Conservation (phyloP, 768 basidiomycete species). For the Rhodotorula babjevae region DNA sequence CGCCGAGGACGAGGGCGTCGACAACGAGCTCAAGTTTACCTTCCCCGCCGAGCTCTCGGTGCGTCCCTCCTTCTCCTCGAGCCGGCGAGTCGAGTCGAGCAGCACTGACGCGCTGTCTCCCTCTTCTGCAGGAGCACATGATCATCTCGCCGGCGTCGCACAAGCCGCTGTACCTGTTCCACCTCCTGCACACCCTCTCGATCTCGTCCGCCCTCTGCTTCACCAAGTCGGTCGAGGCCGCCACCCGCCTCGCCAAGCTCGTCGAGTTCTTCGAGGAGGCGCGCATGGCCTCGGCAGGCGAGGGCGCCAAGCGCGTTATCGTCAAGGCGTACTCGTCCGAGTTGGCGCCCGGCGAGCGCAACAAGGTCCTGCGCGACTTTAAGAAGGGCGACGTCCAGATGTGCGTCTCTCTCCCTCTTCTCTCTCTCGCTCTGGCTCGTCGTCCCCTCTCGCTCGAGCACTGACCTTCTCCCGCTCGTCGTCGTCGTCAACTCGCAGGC, state of each 20-base stretch:
- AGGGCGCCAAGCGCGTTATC: conserved; percentile 44
- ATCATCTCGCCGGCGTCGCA: conserved; percentile 67
- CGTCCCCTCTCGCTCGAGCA: conserved; percentile 10
- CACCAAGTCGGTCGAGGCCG: conserved; percentile 94
- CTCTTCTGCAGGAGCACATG: conserved; percentile 68
- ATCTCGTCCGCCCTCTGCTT: conserved; percentile 78
- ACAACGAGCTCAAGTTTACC: conserved; percentile 49
- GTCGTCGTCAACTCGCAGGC: conserved; percentile 50
- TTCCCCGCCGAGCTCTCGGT: conserved; percentile 76
- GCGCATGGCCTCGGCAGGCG: conserved; percentile 5
- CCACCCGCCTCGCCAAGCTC: conserved; percentile 70
- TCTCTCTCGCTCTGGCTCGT: background rate
- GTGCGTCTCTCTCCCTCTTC: conserved; percentile 52
- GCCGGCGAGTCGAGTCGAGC: background rate
- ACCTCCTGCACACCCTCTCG: conserved; percentile 64
- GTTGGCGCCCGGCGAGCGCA: conserved; percentile 66
- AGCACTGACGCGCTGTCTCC: background rate
- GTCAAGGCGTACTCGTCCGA: conserved; percentile 83
- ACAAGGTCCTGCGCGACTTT: conserved; percentile 71
- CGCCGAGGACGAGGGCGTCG: conserved; percentile 59
- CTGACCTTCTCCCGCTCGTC: background rate
- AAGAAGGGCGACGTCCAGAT: conserved; percentile 73
- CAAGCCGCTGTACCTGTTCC: conserved; percentile 84
- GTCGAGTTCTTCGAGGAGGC: conserved; percentile 71
- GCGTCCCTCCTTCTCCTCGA: conserved; percentile 41